Evolutionary conservation across 257 asterid species (phyloP), one percentile per base, ranked within the genome.

Genomic region (Haberlea rhodopensis): DNA sequence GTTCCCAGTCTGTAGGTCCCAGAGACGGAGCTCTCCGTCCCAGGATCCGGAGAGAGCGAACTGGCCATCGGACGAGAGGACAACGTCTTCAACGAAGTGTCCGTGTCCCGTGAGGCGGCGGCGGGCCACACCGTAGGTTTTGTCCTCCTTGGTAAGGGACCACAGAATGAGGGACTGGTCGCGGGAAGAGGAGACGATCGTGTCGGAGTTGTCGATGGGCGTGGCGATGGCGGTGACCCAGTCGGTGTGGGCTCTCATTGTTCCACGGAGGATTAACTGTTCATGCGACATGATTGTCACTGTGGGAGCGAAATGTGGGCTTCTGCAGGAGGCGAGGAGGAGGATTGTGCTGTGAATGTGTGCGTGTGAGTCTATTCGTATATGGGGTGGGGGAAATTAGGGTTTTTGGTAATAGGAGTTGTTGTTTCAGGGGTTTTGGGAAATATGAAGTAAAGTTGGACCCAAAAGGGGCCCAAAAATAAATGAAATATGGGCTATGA

Each of bases 161-260:
- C 95, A 90, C 27, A 83, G 21, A 40, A 90, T 82, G 23, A 90
- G 67, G 79, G 96, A 89, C 57, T 87, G 87, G 85, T 89, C 96
- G 4, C 96, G 85, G 9, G 96, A 89, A 11, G 95, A 79, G 18
- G 95, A 75, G 70, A 89, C 96, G 64, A 89, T 87, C 77, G 75
- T 81, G 79, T 87, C 91, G 67, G 89, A 76, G 82, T 89, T 87
- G 62, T 89, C 96, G 59, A 87, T 74, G 1, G 96, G 97, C 40
- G 91, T 81, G 68, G 95, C 97, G 66, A 90, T 87, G 64, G 94
- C 95, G 5, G 97, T 90, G 0, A 90, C 95, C 97, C 97, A 87
- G 55, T 90, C 95, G 60, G 95, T 85, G 79, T 90, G 97, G 72
- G 85, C 88, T 28, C 86, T 80, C 95, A 90, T 83, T 1, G 87